Conservation (phyloP, 2,329 filamentous ascomycete species). For the Simplicillium aogashimaense region DNA sequence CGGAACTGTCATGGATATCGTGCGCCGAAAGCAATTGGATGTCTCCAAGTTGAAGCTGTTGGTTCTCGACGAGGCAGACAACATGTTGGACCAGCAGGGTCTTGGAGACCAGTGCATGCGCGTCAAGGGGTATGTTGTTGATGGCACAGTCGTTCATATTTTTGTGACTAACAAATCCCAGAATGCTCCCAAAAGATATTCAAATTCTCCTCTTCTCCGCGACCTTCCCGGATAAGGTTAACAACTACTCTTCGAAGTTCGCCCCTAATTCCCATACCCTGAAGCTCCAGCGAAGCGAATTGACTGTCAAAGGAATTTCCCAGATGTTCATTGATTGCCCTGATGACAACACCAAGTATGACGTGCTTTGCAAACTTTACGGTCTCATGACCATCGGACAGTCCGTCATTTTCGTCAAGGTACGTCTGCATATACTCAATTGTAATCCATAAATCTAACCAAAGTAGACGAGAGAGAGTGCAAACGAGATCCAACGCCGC, state of each 20-base stretch:
- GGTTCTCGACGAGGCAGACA: constrained; percentile 94
- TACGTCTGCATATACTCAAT: constrained; percentile 26
- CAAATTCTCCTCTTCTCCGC: constrained; percentile 95
- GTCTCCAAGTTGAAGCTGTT: constrained; percentile 64
- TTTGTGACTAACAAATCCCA: constrained; percentile 20
- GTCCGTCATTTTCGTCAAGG: constrained; percentile 95
- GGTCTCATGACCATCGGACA: constrained; percentile 93
- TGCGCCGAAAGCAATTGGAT: constrained; percentile 68
- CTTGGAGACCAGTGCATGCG: constrained; percentile 90
- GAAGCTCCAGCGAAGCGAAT: constrained; percentile 78
- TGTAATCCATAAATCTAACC: background rate
- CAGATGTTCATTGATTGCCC: constrained; percentile 96
- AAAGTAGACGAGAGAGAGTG: constrained; percentile 69
- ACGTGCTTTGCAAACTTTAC: constrained; percentile 83
- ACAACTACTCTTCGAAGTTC: constrained; percentile 74
- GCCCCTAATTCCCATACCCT: constrained; percentile 80
- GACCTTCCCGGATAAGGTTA: constrained; percentile 79
- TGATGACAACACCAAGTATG: constrained; percentile 73
- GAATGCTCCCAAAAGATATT: constrained; percentile 61
- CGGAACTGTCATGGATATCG: constrained; percentile 82
- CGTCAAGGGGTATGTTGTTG: constrained; percentile 62
- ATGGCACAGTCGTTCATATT: background rate
- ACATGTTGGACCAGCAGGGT: constrained; percentile 95
- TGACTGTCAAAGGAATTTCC: constrained; percentile 94
- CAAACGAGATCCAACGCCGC: constrained; percentile 71